Evolutionary conservation across 495 filamentous ascomycete genomes (phyloP).

Genomic region (Penicillium nucicola): DNA sequence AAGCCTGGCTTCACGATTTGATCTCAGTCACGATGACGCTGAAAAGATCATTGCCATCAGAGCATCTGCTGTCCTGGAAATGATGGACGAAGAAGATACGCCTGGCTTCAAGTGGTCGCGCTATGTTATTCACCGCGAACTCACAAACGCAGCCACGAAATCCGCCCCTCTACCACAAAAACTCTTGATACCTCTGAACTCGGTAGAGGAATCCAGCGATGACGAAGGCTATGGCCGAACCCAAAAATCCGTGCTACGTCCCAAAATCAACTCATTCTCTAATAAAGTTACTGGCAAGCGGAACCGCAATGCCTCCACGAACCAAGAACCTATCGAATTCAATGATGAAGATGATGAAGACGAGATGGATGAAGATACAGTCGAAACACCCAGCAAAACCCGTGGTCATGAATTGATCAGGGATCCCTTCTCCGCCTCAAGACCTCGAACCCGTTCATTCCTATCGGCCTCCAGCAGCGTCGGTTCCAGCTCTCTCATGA

Average conservation of each 20-base stretch:
- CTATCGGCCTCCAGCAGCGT: constrained; percentile 28
- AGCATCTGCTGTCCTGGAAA: constrained; percentile 28
- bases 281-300: constrained; percentile 45
- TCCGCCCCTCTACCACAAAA: constrained; percentile 19
- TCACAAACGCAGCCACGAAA: constrained; percentile 31
- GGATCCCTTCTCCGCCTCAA: constrained; percentile 40
- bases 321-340: constrained; percentile 27
- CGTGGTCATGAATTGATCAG: constrained; percentile 40
- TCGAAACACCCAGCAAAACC: constrained; percentile 46
- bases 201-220: constrained; percentile 34
- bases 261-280: constrained; percentile 41
- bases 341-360: constrained; percentile 35
- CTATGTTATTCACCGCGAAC: constrained; percentile 44
- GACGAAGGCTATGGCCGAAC: constrained; percentile 38
- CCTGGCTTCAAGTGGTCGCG: constrained; percentile 40
- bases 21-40: constrained; percentile 31
- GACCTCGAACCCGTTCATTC: constrained; percentile 31
- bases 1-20: constrained; percentile 18
- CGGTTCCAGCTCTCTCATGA: constrained; percentile 27
- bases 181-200: constrained; percentile 35
- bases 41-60: constrained; percentile 34
- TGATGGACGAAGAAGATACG: constrained; percentile 37
- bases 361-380: constrained; percentile 38
- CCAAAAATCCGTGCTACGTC: constrained; percentile 52
- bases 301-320: constrained; percentile 35